Percentiles rank a stretch among this genome's conserved stretches.
phyloP scores from a whole-genome alignment of 2,329 filamentous ascomycete species.

The Immersiporthe knoxdaviesiana region DNA sequence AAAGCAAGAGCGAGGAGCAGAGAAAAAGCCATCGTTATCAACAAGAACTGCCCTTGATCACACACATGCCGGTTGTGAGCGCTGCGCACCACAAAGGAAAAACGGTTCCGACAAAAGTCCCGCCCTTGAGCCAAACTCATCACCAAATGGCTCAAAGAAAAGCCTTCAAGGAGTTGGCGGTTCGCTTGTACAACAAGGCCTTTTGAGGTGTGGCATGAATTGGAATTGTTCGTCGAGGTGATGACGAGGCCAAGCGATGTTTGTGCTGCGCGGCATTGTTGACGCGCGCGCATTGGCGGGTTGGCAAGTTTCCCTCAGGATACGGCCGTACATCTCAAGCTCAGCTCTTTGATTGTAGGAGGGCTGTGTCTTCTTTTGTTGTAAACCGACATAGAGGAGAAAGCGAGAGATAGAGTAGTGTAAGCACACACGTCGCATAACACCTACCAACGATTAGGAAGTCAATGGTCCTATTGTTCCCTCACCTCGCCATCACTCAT shows the following conservation, averaged over 20 bases:
- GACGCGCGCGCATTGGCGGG: background rate
- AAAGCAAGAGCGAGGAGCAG: no score
- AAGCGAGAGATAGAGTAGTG: background rate
- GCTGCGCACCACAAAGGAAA: background rate
- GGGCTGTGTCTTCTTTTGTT: no score
- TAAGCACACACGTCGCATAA: background rate
- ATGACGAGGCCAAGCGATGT: background rate
- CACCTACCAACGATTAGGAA: background rate
- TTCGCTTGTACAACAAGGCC: background rate
- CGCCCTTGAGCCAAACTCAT: background rate
- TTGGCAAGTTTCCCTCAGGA: background rate
- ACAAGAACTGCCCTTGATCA: background rate
- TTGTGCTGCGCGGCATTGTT: no score
- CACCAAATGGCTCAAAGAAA: background rate
- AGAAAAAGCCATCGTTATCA: no score
- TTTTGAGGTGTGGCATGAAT: background rate
- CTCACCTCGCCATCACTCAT: background rate
- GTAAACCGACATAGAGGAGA: no score
- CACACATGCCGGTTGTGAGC: no score
- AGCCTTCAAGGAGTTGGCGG: no score
- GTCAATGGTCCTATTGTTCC: no score
- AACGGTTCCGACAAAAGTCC: conserved; percentile 9
- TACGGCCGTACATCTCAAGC: background rate
- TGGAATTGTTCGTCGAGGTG: background rate
- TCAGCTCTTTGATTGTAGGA: background rate